A percentile compares a stretch with the other conserved stretches of the same genome.
Evolutionary conservation across 1,284 basidiomycete species (phyloP).

Genomic region (Entoloma clypeatum): DNA sequence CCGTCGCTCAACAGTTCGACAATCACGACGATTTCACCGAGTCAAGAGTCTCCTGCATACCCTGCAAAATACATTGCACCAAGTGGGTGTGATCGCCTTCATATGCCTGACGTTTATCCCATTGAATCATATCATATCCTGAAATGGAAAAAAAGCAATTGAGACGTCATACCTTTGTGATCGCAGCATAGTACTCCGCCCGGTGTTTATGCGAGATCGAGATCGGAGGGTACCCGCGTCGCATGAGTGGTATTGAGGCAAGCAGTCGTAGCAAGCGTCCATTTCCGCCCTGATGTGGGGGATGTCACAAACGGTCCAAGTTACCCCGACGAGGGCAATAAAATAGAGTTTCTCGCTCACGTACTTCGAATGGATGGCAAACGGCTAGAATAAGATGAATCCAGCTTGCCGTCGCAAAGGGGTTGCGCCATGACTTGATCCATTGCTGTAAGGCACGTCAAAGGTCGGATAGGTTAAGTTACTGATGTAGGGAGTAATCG

Average conservation of each 20-base stretch:
- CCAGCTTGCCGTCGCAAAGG: slow-evolving; percentile 43
- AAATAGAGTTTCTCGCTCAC: slow-evolving; percentile 7
- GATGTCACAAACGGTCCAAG: slow-evolving; percentile 2
- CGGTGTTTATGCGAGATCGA: slow-evolving; percentile 31
- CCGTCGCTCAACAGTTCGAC: too few relatives aligned
- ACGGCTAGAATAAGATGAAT: slow-evolving; percentile 39
- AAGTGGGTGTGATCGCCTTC: slow-evolving; percentile 24
- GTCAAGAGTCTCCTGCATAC: slow-evolving; percentile 25
- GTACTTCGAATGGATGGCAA: slow-evolving; percentile 43
- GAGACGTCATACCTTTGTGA: slow-evolving; percentile 33
- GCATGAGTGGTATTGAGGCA: slow-evolving; percentile 38
- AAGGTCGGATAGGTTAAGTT: not conserved
- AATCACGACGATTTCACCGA: too few relatives aligned
- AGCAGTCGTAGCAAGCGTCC: slow-evolving; percentile 36
- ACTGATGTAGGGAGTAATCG: not conserved
- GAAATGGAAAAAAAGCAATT: slow-evolving; percentile 1
- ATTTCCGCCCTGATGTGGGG: slow-evolving; percentile 35
- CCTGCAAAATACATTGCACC: slow-evolving; percentile 24
- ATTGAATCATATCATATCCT: slow-evolving; percentile 1
- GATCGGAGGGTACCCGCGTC: slow-evolving; percentile 38
- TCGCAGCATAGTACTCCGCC: slow-evolving; percentile 31
- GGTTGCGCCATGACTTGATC: slow-evolving; percentile 29
- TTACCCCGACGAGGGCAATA: not conserved
- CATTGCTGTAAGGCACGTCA: slow-evolving; percentile 20
- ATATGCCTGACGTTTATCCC: slow-evolving; percentile 19